Conservation (phyloP, 169 alveolate genomes). For the Cryptosporidium xiaoi region DNA sequence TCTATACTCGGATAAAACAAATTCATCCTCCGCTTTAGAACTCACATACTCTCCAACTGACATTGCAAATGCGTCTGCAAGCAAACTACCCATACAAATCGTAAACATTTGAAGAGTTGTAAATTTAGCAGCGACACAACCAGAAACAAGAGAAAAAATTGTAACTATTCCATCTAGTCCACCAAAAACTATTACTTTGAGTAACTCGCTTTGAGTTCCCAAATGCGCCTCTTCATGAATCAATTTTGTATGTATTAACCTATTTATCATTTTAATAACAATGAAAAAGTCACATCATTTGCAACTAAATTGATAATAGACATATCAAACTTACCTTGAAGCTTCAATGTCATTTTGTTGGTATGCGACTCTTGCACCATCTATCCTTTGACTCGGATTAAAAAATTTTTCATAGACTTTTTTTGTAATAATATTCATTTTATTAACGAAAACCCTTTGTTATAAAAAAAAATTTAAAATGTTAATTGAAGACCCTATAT, state of each 20-base stretch:
- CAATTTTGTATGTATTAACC: conserved; percentile 63
- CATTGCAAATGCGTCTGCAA: conserved; percentile 92
- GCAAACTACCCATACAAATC: conserved; percentile 87
- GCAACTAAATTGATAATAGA: not conserved
- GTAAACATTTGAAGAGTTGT: conserved; percentile 87
- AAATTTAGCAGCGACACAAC: conserved; percentile 90
- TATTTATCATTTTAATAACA: conserved; percentile 21
- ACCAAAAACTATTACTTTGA: conserved; percentile 89
- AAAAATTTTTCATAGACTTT: not conserved
- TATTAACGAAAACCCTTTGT: not conserved
- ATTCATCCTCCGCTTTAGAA: conserved; percentile 84
- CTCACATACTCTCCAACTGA: conserved; percentile 90
- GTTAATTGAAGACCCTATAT: too few relatives aligned
- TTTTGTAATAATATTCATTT: conserved; percentile 46
- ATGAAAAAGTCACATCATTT: conserved; percentile 23
- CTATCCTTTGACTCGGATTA: conserved; percentile 26
- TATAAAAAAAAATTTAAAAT: too few relatives aligned
- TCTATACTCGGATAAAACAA: conserved; percentile 81
- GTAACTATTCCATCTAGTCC: conserved; percentile 92
- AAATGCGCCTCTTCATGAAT: conserved; percentile 26
- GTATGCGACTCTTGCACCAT: conserved; percentile 78
- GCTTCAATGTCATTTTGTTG: conserved; percentile 76
- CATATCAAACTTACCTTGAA: conserved; percentile 62
- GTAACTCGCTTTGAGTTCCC: conserved; percentile 77
- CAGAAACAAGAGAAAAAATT: conserved; percentile 90